These are phyloP conservation scores for Candida glaebosa DNA, from an alignment of 805 yeast species.

Conservation along the genomic window DNA sequence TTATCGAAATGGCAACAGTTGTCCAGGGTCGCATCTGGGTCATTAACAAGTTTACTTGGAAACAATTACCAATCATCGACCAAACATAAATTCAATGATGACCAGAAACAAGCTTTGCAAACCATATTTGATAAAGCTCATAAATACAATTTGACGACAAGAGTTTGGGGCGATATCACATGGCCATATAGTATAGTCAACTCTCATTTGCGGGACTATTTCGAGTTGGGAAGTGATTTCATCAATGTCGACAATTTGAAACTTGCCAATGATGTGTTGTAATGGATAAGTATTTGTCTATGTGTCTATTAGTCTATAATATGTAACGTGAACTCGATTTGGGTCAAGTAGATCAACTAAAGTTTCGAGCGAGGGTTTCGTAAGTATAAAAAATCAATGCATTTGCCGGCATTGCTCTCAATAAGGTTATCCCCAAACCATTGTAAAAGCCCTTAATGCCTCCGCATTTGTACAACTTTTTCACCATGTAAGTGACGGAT, in stretches of 20 bases:
- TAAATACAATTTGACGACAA: slow-evolving; percentile 45
- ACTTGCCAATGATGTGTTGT: slow-evolving; percentile 26
- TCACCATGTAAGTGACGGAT: slow-evolving; percentile 27
- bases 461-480: slow-evolving; percentile 30
- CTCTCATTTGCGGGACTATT: slow-evolving; percentile 47
- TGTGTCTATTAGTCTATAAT: slow-evolving; percentile 5
- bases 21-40: slow-evolving; percentile 42
- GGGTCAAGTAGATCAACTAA: slow-evolving; percentile 12
- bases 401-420: slow-evolving; percentile 85
- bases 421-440: slow-evolving; percentile 78
- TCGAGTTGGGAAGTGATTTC: slow-evolving; percentile 49
- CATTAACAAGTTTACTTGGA: slow-evolving; percentile 33
- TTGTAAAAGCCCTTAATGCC: slow-evolving; percentile 76
- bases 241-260: slow-evolving; percentile 61
- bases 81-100: slow-evolving; percentile 20
- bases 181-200: slow-evolving; percentile 55
- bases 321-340: too few species aligned
- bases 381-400: slow-evolving; percentile 82
- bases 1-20: slow-evolving; percentile 21
- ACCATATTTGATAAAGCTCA: slow-evolving; percentile 44
- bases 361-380: slow-evolving; percentile 51
- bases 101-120: slow-evolving; percentile 26
- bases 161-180: slow-evolving; percentile 70
- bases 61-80: slow-evolving; percentile 9
- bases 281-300: slow-evolving; percentile 3